Conservation (phyloP, 2,329 filamentous ascomycete genomes). For the Colletotrichum sp. region DNA sequence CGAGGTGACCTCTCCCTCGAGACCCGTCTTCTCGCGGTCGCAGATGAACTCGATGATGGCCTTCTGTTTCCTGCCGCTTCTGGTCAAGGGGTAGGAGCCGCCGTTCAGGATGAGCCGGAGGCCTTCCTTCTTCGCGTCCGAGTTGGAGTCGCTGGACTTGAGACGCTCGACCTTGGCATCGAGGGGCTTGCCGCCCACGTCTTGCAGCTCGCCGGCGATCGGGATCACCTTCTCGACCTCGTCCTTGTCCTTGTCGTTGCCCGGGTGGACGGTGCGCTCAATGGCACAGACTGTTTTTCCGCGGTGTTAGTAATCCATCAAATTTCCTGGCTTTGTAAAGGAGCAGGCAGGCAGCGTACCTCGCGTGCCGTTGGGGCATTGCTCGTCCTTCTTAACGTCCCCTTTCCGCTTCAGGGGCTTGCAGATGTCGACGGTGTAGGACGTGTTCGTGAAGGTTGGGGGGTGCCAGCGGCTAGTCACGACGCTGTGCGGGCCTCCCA, state of each 20-base stretch:
- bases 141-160: constrained; percentile 65
- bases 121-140: constrained; percentile 74
- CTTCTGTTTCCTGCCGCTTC: constrained; percentile 65
- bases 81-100: constrained; percentile 60
- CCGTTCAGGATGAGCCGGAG: constrained; percentile 71
- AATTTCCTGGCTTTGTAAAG: not conserved
- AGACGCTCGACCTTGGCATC: constrained; percentile 72
- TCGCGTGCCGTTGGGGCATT: constrained; percentile 74
- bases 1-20: constrained; percentile 70
- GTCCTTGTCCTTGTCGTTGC: constrained; percentile 42
- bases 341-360: constrained; percentile 44
- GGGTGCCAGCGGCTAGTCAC: constrained; percentile 61
- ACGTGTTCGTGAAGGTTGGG: constrained; percentile 70
- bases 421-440: constrained; percentile 84
- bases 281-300: constrained; percentile 74
- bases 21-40: constrained; percentile 72
- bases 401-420: constrained; percentile 66
- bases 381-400: constrained; percentile 56
- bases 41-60: constrained; percentile 89
- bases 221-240: constrained; percentile 65
- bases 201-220: constrained; percentile 74
- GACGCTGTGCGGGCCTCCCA: constrained; percentile 73
- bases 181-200: constrained; percentile 61
- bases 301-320: not conserved
- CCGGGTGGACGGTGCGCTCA: constrained; percentile 57